phyloP scores from a whole-genome alignment of 2,329 filamentous ascomycete genomes.

The Diplodia intermedia region DNA sequence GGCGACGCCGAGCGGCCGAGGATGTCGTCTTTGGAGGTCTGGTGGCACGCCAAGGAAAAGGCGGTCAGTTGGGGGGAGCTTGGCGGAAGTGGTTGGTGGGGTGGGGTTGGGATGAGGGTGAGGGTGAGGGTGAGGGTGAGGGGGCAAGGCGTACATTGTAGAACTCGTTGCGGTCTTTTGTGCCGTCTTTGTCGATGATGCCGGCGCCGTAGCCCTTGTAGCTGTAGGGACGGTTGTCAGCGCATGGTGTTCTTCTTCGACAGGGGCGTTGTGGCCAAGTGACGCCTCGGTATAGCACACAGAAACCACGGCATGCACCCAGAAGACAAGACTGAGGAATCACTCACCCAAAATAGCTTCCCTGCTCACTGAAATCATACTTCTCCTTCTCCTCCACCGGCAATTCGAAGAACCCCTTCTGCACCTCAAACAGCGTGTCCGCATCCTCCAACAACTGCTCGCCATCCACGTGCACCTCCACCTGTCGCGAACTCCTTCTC shows the following conservation, averaged over 20 bases:
- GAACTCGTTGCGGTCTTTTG: slow-evolving; percentile 60
- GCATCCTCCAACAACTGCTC: slow-evolving; percentile 46
- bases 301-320: neutral
- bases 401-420: slow-evolving; percentile 56
- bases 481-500: slow-evolving; percentile 12
- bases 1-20: slow-evolving; percentile 47
- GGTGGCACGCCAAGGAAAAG: neutral
- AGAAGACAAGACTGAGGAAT: neutral
- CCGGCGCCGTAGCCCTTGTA: slow-evolving; percentile 57
- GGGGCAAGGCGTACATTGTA: slow-evolving; percentile 55
- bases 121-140: neutral
- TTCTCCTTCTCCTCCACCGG: slow-evolving; percentile 59
- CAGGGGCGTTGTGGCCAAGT: neutral
- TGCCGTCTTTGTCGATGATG: slow-evolving; percentile 57
- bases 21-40: slow-evolving; percentile 62
- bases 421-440: slow-evolving; percentile 53
- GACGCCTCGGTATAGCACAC: neutral
- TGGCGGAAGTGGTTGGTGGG: neutral
- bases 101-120: neutral
- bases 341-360: slow-evolving; percentile 57
- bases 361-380: slow-evolving; percentile 60
- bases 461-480: slow-evolving; percentile 42
- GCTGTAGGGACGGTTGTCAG: neutral
- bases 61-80: neutral
- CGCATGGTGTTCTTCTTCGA: neutral